Conservation (phyloP, 176 grass and related monocot species). For the Oryza meridionalis region DNA sequence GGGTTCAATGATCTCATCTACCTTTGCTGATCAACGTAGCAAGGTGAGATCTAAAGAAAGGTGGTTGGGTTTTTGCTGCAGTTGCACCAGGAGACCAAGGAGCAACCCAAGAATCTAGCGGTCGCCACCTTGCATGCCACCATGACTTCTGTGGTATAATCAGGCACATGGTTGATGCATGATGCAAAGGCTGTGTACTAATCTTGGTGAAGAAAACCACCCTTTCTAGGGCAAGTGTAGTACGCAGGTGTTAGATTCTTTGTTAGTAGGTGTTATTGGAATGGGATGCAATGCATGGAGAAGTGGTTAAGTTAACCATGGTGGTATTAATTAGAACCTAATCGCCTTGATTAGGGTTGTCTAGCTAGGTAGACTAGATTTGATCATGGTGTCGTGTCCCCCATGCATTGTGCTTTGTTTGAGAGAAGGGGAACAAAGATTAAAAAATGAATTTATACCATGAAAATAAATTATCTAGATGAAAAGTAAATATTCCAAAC, state of each 20-base stretch:
- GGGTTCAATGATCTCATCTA: constrained; percentile 9
- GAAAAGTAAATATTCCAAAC: not conserved
- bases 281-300: not conserved
- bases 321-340: not conserved
- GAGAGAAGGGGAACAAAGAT: constrained; percentile 31
- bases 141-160: not conserved
- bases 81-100: constrained; percentile 38
- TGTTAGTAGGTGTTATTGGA: not conserved
- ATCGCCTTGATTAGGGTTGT: not conserved
- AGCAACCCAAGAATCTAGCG: constrained; percentile 36
- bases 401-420: constrained; percentile 23
- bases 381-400: not conserved
- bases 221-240: not conserved
- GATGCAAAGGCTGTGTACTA: not conserved
- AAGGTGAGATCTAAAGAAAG: constrained; percentile 27
- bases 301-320: not conserved
- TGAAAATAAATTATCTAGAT: not conserved
- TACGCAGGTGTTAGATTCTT: constrained; percentile 2
- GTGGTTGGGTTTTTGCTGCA: constrained; percentile 30
- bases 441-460: not conserved
- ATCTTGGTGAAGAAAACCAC: not conserved
- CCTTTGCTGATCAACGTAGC: not conserved
- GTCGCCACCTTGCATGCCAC: constrained; percentile 26
- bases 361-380: not conserved
- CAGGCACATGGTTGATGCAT: constrained; percentile 12